Base-by-base conservation (phyloP, 305 asterid species). In the Fraxinus albicans region DNA sequence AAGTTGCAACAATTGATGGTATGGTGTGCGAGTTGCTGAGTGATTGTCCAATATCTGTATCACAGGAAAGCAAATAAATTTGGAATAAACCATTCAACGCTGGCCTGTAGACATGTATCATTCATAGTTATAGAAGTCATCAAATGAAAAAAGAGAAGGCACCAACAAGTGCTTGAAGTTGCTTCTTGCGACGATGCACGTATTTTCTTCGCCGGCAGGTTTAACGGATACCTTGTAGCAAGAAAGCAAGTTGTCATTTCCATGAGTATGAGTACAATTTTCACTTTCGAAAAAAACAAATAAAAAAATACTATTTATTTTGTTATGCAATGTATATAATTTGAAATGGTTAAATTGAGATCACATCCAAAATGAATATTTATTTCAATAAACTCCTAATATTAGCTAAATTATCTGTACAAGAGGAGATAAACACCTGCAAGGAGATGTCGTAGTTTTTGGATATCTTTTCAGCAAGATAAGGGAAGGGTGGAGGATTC, bases 21-120 rank as follows among this genome's bases (percentile, higher is more conserved):
- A 75, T 95, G 98, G 84, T 95, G 99, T 77, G 98, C 91, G 80
- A 95, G 95, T 89, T 95, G 98, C 82, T 95, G 99, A 80, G 97
- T 89, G 58, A 94, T 88, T 4, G 97, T 94, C 99, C 99, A 95
- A 76, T 95, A 95, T 87, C 98, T 95, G 84, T 78, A 86, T 50
- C 87, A 82, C 78, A 82, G 33, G 33, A 55, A 35, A 69, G 21
- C 35, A 82, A 70, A 25, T 23, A 84, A 60, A 83, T 77, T 38
- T 12, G 35, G 29, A 0, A 80, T 38, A 38, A 38, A 38, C 44
- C 42, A 36, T 36, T 69, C 35, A 58, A 58, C 6, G 33, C 47
- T 3, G 25, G 47, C 77, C 33, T 5, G 40, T 27, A 8, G 29
- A 83, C 34, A 33, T 65, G 0, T 47, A 75, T 21, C 15, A n/a